Evolutionary conservation across 139 green algal genomes (phyloP).

Genomic region (Dunaliella primolecta): DNA sequence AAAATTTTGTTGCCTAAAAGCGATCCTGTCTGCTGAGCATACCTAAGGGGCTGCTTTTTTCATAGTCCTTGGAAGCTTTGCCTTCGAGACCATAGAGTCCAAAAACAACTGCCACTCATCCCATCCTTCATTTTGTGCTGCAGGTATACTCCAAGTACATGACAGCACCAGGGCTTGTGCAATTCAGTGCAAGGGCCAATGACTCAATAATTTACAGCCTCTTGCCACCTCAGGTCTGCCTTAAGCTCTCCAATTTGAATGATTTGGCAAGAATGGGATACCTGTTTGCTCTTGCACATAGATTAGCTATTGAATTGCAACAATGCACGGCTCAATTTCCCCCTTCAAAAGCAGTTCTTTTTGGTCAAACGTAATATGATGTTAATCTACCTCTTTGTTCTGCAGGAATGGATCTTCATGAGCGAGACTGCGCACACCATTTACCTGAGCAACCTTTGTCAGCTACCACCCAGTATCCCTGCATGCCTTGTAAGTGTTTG

Average conservation of each 20-base stretch:
- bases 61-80: neutral
- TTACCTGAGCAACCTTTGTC: conserved; percentile 11
- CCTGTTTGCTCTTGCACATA: no score
- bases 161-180: neutral
- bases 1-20: no score
- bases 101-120: neutral
- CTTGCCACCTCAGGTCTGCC: no score
- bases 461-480: neutral
- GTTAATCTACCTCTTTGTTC: no score
- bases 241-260: no score
- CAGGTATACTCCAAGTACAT: conserved; percentile 26
- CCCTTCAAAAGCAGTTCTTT: no score
- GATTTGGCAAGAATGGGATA: no score
- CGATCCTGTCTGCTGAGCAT: no score
- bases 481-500: conserved; percentile 9
- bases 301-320: no score
- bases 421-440: neutral
- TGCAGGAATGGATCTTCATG: conserved; percentile 21
- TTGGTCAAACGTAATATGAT: no score
- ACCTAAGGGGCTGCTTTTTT: neutral
- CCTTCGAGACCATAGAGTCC: neutral
- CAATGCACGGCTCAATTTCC: no score
- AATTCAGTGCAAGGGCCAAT: neutral
- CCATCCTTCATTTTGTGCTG: neutral
- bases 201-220: neutral